Evolutionary conservation across 2,329 filamentous ascomycete genomes (phyloP), one percentile per base, ranked within the genome.

Genomic region (Hymenoscyphus occultus): DNA sequence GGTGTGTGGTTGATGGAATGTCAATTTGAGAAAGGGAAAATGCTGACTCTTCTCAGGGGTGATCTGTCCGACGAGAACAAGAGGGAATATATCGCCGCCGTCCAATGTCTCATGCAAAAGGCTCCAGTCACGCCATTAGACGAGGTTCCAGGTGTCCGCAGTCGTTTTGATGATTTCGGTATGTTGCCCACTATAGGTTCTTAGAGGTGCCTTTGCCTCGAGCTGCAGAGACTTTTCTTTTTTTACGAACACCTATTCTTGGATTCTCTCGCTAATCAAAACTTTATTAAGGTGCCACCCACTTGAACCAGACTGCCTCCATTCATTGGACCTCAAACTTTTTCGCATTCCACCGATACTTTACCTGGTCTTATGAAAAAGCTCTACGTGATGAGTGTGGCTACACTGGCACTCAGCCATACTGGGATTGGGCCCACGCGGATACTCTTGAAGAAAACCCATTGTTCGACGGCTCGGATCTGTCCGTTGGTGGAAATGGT

Each of bases 391-490:
- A 77, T 1, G 74, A 78, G 48, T 81, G 80, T 65, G 76, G 76
- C 40, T 81, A 80, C 67, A 75, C 68, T 1, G 79, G 79, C 39
- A 70, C 73, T 7, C 35, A 35, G 32, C 32, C 59, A 39, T 65
- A 64, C 31, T 66, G 67, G 76, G 80, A 84, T 72, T 86, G 82
- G 81, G 45, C 59, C 7, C 28, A 22, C 16, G 10, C 19, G 9
- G 78, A 78, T 3, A 76, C 77, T 54, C 81, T 80, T 72, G 77
- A 80, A 2, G 68, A 76, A 3, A 78, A 84, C 66, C 81, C 83
- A n/a, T 70, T 84, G 60, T 84, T 86, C 68, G 82, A 84, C 67
- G 84, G 84, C 48, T 81, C 79, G 69, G 78, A 40, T 12, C 32
- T 35, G 16, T 57, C 51, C 5, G 73, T 84, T 77, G 78, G 79